Conservation (phyloP, 495 filamentous ascomycete genomes). For the Hyaloscypha variabilis region DNA sequence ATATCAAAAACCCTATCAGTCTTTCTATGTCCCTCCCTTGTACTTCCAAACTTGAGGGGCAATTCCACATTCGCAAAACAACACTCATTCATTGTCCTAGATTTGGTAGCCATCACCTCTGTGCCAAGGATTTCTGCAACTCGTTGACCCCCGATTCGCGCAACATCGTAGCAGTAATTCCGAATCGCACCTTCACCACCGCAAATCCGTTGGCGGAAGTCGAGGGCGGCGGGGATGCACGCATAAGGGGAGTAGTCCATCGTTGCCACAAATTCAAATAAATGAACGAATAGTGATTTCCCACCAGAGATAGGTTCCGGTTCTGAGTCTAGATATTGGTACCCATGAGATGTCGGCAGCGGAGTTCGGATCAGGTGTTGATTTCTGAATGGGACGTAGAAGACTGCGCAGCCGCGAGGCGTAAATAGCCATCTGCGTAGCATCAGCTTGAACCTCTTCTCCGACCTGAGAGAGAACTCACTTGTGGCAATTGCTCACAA, state of each 20-base stretch:
- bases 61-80: constrained; percentile 25
- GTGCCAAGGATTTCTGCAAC: constrained; percentile 69
- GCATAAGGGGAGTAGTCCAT: constrained; percentile 70
- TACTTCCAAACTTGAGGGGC: constrained; percentile 15
- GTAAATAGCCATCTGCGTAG: constrained; percentile 68
- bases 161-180: constrained; percentile 58
- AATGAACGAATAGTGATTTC: constrained; percentile 54
- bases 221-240: constrained; percentile 69
- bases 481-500: constrained; percentile 85
- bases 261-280: constrained; percentile 82
- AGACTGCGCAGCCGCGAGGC: constrained; percentile 75
- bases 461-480: constrained; percentile 35
- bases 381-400: constrained; percentile 75
- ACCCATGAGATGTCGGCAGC: constrained; percentile 70
- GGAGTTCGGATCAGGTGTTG: constrained; percentile 75
- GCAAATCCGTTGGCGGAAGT: constrained; percentile 68
- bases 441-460: background rate
- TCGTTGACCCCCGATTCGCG: constrained; percentile 57
- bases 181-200: constrained; percentile 68
- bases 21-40: background rate
- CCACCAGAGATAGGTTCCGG: background rate
- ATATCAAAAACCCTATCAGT: background rate
- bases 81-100: constrained; percentile 7
- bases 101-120: constrained; percentile 64
- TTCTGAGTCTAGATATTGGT: constrained; percentile 24